Base-by-base conservation (phyloP, 257 asterid genomes). In the Salvia hispanica region DNA sequence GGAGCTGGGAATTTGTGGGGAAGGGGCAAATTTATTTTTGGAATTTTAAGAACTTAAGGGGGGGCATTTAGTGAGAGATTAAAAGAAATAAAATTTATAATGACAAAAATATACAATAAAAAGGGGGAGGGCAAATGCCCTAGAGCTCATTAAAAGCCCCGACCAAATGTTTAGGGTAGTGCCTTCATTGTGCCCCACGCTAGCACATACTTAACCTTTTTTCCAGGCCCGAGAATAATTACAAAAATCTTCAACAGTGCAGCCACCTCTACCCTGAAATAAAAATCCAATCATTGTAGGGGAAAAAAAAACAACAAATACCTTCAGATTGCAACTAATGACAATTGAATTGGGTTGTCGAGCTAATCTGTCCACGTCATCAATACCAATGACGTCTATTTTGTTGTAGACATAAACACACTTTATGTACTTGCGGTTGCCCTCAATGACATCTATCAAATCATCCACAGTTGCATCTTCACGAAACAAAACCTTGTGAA, bases 401-500 rank as follows among this genome's bases (percentile, higher is more conserved):
- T 94, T 94, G 86, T 94, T 94, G 83, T 94, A 94, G 55, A 94
- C 99, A 56, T 94, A 94, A 9, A 94, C 82, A 58, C 99, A 94
- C 84, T 94, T 94, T 69, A 94, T 94, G 77, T 94, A 94, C 86
- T 94, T 94, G 74, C 99, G 91, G 50, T 94, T 94, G 61, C 97
- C 99, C 84, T 94, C 99, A 50, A 94, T 94, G 52, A 94, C 99
- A 76, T 94, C 99, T 13, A 94, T 94, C 40, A 90, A 91, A 58
- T 91, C 99, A 87, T 94, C 99, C 75, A 94, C 99, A 5, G 97
- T 91, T 7, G 97, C 96, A 83, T 94, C 97, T 82, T 91, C 99
- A 69, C 99, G 97, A 81, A 94, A 91, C 77, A 94, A 83, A 61
- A 94, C 80, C 97, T 94, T 43, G 40, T 10, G 64, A 76, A 58